A percentile compares a stretch with the other conserved stretches of the same genome.
Evolutionary conservation across 768 basidiomycete species (phyloP).

Genomic region (Xerocomellus intermedius): DNA sequence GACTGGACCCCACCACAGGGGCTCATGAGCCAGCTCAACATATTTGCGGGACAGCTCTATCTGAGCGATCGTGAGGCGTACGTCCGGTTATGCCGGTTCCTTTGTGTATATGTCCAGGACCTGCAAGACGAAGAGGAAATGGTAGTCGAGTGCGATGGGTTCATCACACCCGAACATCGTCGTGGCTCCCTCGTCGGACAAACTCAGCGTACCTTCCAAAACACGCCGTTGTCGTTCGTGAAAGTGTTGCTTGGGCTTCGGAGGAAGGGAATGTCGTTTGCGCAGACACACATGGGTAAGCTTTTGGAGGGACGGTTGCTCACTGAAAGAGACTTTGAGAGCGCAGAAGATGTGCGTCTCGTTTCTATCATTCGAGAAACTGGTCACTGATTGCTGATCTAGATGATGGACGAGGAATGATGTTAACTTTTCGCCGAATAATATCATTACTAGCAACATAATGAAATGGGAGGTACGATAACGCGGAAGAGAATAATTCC

Average conservation of each 20-base stretch:
- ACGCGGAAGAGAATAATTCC: no score
- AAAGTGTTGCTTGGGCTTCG: constrained; percentile 36
- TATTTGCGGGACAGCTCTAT: constrained; percentile 24
- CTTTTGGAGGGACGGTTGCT: constrained; percentile 28
- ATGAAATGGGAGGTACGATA: no score
- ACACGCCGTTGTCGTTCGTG: constrained; percentile 22
- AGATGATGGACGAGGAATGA: no score
- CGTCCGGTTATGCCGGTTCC: no score
- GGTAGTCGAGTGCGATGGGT: constrained; percentile 17
- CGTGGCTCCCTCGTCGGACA: background rate
- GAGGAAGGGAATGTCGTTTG: constrained; percentile 39
- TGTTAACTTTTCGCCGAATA: no score
- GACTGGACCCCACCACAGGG: constrained; percentile 12
- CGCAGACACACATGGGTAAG: constrained; percentile 10
- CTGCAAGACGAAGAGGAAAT: constrained; percentile 48
- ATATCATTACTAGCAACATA: no score
- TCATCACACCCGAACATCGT: constrained; percentile 12
- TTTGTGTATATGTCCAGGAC: constrained; percentile 30
- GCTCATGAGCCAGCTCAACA: constrained; percentile 36
- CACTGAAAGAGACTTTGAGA: constrained; percentile 25
- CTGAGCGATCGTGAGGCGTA: no score
- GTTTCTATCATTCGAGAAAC: background rate
- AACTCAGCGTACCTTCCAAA: background rate
- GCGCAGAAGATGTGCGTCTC: background rate
- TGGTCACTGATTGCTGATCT: no score